These are phyloP conservation scores for Phytophthora hibernalis DNA, from an alignment of 352 stramenopile species.

Conservation along the genomic window DNA sequence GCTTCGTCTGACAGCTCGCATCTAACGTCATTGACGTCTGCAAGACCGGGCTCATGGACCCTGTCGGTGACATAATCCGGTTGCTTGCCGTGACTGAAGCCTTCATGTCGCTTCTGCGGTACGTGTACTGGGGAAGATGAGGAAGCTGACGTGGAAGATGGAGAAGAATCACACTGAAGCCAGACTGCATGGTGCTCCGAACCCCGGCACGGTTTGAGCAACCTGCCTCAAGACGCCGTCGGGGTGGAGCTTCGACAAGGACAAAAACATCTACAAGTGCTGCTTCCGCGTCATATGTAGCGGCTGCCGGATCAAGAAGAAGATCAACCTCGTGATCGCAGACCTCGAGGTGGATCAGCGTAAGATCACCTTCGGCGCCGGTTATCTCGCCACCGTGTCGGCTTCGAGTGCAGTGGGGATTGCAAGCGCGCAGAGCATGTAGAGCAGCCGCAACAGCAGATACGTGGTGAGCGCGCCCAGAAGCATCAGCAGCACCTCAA, in stretches of 20 bases:
- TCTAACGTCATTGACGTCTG: slow-evolving; percentile 38
- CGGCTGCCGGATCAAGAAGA: slow-evolving; percentile 39
- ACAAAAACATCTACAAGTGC: slow-evolving; percentile 33
- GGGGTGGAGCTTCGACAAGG: slow-evolving; percentile 29
- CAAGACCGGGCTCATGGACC: slow-evolving; percentile 32
- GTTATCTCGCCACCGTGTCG: slow-evolving; percentile 31
- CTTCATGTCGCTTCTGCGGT: slow-evolving; percentile 40
- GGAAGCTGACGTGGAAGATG: slow-evolving; percentile 68
- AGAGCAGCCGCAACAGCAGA: slow-evolving; percentile 22
- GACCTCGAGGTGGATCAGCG: slow-evolving; percentile 34
- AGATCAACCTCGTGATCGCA: slow-evolving; percentile 36
- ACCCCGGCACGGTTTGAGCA: slow-evolving; percentile 20
- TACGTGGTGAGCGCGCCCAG: slow-evolving; percentile 12
- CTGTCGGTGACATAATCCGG: slow-evolving; percentile 41
- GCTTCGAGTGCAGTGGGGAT: slow-evolving; percentile 26
- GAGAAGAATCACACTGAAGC: slow-evolving; percentile 37
- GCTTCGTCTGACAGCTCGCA: slow-evolving; percentile 35
- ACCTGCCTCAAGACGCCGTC: slow-evolving; percentile 30
- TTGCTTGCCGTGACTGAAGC: slow-evolving; percentile 37
- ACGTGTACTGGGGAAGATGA: slow-evolving; percentile 60
- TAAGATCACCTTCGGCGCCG: slow-evolving; percentile 32
- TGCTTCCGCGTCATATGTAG: slow-evolving; percentile 39
- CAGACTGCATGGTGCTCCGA: slow-evolving; percentile 24
- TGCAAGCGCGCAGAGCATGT: slow-evolving; percentile 25
- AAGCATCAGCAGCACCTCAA: slow-evolving; percentile 6